These are phyloP conservation scores for Histomonas meleagridis DNA, from an alignment of 208 protist species.

Conservation along the genomic window DNA sequence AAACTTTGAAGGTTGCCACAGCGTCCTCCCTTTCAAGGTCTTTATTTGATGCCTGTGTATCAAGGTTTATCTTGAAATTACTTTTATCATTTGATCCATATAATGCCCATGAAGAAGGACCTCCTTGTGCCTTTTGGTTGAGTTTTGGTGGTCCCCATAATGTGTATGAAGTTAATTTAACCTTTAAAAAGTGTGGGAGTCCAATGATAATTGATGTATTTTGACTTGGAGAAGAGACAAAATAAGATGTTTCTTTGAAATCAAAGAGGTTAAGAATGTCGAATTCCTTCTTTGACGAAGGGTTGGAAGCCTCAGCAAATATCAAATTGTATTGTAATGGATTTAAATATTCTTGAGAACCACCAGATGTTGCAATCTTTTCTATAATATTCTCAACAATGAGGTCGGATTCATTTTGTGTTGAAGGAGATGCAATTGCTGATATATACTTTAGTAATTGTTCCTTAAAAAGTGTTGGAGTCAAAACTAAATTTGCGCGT, in stretches of 20 bases:
- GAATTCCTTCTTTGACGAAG: not conserved
- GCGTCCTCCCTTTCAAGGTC: no score
- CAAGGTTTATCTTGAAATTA: no score
- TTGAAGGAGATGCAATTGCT: not conserved
- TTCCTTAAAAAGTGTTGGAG: not conserved
- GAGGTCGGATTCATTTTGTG: not conserved
- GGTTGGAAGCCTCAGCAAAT: not conserved
- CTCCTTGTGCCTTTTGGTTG: no score
- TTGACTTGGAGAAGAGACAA: not conserved
- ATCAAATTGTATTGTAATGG: not conserved
- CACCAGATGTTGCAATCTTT: not conserved
- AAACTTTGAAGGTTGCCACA: no score
- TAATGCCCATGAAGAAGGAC: no score
- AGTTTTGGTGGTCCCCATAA: no score
- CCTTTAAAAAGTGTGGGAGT: not conserved
- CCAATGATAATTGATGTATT: not conserved
- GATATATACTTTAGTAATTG: not conserved
- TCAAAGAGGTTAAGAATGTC: not conserved
- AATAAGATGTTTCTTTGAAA: not conserved
- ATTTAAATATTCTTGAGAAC: not conserved
- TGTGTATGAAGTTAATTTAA: not conserved
- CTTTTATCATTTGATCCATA: no score
- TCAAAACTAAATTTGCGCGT: not conserved
- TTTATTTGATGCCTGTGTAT: no score
- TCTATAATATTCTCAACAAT: not conserved